Conservation (phyloP, 495 filamentous ascomycete species). For the Penicillium robsamsonii region DNA sequence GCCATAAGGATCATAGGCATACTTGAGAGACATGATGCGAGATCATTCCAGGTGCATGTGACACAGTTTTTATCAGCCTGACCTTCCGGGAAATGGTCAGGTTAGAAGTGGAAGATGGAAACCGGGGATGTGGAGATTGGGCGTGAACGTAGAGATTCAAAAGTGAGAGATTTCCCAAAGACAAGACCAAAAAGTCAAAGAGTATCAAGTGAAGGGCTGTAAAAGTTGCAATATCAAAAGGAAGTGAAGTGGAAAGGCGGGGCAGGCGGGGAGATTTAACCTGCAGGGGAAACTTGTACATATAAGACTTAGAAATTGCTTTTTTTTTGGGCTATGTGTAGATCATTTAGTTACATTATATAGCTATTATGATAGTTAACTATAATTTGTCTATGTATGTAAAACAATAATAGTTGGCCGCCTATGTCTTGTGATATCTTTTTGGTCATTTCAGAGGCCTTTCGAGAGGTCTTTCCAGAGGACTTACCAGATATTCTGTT, state of each 20-base stretch:
- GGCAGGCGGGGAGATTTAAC: constrained; percentile 24
- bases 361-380: neutral
- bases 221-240: constrained; percentile 1
- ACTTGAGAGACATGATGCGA: constrained; percentile 19
- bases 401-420: no score
- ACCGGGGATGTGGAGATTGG: neutral
- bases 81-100: neutral
- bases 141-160: neutral
- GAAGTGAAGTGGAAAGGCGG: constrained; percentile 16
- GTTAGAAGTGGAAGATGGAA: neutral
- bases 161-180: neutral
- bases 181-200: neutral
- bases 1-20: neutral
- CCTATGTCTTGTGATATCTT: no score
- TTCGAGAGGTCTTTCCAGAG: no score
- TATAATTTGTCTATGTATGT: neutral
- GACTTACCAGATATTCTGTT: no score
- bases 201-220: no score
- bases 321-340: neutral
- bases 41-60: constrained; percentile 1
- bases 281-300: constrained; percentile 1
- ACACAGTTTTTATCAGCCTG: neutral
- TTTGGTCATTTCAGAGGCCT: no score
- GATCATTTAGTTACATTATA: neutral
- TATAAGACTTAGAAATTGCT: neutral